These are phyloP conservation scores for Aspergillus coremiiformis DNA, from an alignment of 495 filamentous ascomycete genomes.

Conservation along the genomic window DNA sequence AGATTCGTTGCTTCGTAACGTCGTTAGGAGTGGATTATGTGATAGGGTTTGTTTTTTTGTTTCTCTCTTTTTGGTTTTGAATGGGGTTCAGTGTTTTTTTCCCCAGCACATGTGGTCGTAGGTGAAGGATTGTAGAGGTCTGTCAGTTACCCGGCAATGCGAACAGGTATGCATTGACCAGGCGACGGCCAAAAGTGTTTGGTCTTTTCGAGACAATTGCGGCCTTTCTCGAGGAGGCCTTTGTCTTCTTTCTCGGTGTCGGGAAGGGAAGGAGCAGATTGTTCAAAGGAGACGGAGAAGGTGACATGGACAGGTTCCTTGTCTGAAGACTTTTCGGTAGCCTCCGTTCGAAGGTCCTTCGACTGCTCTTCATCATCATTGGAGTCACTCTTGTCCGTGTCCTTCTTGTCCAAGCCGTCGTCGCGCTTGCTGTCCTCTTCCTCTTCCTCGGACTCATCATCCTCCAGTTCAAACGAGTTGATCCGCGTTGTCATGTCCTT, in stretches of 20 bases:
- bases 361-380: neutral
- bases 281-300: conserved; percentile 8
- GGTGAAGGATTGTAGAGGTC: conserved; percentile 4
- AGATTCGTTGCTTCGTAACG: neutral
- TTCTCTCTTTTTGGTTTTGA: no score
- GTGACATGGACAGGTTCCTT: conserved; percentile 6
- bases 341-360: neutral
- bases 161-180: conserved; percentile 18
- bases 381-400: neutral
- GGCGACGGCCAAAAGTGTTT: conserved; percentile 18
- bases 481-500: conserved; percentile 39
- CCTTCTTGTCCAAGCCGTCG: neutral
- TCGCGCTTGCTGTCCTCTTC: conserved; percentile 9
- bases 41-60: neutral
- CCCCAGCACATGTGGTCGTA: neutral
- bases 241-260: conserved; percentile 9
- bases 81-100: neutral
- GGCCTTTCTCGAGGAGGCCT: conserved; percentile 18
- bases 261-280: neutral
- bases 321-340: neutral
- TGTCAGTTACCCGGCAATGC: conserved; percentile 10
- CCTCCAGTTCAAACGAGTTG: conserved; percentile 38
- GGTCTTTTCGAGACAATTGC: conserved; percentile 19
- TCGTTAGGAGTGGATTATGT: neutral
- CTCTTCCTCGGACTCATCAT: conserved; percentile 32